Base-by-base conservation (phyloP, 1,139 yeast species). In the Candida freyschussii region DNA sequence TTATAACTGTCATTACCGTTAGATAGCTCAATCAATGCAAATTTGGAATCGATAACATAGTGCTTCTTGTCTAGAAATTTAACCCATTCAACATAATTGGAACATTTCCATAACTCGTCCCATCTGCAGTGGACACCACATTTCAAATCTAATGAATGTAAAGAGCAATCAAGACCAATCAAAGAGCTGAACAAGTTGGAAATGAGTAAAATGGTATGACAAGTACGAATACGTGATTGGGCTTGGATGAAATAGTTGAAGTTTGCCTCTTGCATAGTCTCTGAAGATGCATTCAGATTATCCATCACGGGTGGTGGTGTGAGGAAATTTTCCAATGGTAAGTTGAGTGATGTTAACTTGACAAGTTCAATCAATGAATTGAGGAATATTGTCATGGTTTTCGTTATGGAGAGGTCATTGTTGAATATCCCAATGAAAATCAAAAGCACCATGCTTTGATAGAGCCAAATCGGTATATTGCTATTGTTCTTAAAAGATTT, bases 141-240 rank as follows among this genome's bases (percentile, higher is more conserved):
- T 37, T 69, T 67, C 37, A 84, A 62, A 41, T 78, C 78, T 19
- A 69, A 64, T n/a, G 76, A 70, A 35, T 68, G 69, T 44, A 76
- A 53, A 43, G 75, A 60, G 48, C 78, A 70, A 9, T 73, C 72
- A 11, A 75, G 61, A n/a, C 81, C 89, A 43, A 77, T 72, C 40
- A 81, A 65, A 3, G 84, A 70, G 1, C 87, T 75, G 52, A 85
- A 70, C 42, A 85, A 60, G 21, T 81, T 78, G 34, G 86, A 79
- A 13, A 87, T 66, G 50, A 82, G 67, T 48, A 85, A 78, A 32
- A 87, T 75, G 4, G 81, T 80, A 49, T 84, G 93, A 50, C 89
- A 72, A 0, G 96, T 85, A 50, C 96, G 70, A 34, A 87, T 84
- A 47, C 96, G 69, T 24, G 91, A 77, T 59, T 89, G 96, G 0